Conservation (phyloP, 805 yeast genomes). For the Yamadazyma tumulicola region DNA sequence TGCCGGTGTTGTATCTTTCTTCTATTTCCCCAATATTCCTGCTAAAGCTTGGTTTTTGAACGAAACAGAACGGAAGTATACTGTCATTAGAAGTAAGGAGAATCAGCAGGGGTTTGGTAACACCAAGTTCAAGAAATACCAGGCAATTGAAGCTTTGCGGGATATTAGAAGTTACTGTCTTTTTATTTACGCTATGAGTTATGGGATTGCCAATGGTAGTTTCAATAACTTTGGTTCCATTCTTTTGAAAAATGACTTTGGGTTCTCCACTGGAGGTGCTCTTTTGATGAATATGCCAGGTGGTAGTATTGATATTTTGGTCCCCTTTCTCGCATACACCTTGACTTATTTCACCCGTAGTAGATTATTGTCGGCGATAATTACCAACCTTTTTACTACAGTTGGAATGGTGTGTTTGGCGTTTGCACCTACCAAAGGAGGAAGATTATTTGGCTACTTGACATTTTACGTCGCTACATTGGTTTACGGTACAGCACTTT, state of each 20-base stretch:
- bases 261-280: conserved; percentile 17
- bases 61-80: conserved; percentile 40
- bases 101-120: conserved; percentile 54
- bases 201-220: conserved; percentile 25
- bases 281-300: conserved; percentile 35
- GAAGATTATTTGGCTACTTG: conserved; percentile 25
- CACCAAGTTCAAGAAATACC: conserved; percentile 40
- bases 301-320: conserved; percentile 33
- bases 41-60: conserved; percentile 30
- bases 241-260: conserved; percentile 16
- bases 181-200: neutral
- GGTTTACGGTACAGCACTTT: conserved; percentile 25
- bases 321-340: conserved; percentile 20
- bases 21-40: conserved; percentile 50
- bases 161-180: conserved; percentile 21
- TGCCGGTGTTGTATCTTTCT: conserved; percentile 44
- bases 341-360: conserved; percentile 12
- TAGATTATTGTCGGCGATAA: conserved; percentile 27
- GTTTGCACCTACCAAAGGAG: conserved; percentile 26
- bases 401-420: conserved; percentile 37
- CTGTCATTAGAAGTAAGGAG: conserved; percentile 43
- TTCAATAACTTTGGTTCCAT: conserved; percentile 29
- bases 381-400: conserved; percentile 16
- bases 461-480: conserved; percentile 19
- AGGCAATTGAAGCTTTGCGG: conserved; percentile 42